Evolutionary conservation across 441 rosid species (phyloP), one percentile per base, ranked within the genome.

Genomic region (Arabidopsis hybrid): DNA sequence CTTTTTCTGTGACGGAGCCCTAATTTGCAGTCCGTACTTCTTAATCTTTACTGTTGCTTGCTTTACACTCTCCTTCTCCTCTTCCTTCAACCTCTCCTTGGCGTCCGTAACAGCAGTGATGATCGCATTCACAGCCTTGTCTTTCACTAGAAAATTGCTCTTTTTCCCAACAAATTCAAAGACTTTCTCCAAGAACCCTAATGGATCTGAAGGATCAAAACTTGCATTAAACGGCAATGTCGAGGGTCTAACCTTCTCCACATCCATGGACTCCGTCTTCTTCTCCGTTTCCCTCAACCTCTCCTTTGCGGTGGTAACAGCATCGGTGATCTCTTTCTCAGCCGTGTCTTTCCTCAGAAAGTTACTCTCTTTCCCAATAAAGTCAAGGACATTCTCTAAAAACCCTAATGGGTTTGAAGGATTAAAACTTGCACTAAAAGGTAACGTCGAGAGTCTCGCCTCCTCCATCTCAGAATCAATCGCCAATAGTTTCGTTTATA

Each of bases 11-110:
- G 88, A 76, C 8, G 92, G 85, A 66, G 63, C 97, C 82, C 97
- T 84, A 65, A 91, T 81, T 79, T 90, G 86, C 75, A 94, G 79
- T 18, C 97, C 97, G 76, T 88, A 92, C 84, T 89, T 94, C 78
- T 85, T 92, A 93, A 87, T 86, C 11, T 12, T 62, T 29, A 38
- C 52, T 31, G 47, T 42, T 42, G 2, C 47, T 42, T 42, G 63
- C 36, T 58, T 58, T 32, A 60, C 76, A 55, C 64, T 65, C 69
- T 60, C 64, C 7, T 56, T 36, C 58, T 49, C 82, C 21, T 69
- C 82, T 79, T 60, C 82, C 80, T 67, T 80, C 78, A 58, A 38
- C 85, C 76, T 87, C 80, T 83, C 89, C 86, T 79, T 82, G 1
- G 82, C 85, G 1, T 83, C 84, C 65, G 78, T 83, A 51, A 88